Evolutionary conservation across 495 filamentous ascomycete genomes (phyloP), one percentile per base, ranked within the genome.

Genomic region (Neurospora hispaniola): DNA sequence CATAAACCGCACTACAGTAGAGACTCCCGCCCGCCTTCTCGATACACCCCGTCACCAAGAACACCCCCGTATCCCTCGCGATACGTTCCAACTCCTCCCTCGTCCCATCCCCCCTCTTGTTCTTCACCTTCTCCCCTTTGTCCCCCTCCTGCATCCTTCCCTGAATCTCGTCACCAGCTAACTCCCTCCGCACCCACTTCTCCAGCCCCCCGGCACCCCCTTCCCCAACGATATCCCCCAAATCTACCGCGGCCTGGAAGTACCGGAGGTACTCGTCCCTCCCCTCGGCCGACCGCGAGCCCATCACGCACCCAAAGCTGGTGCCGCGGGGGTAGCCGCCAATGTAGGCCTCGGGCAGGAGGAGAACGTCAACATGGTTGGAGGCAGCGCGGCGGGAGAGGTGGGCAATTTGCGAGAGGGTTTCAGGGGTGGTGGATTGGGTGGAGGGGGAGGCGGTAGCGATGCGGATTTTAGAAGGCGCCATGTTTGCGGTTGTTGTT

Each of bases 311-410:
- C 14, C 93, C 94, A 75, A 97, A 97, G 68, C 83, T 83, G 72
- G 89, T 90, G n/a, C 91, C 91, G 31, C 95, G 90, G 16, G 95
- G 95, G 77, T 98, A 98, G 10, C 95, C 95, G 23, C 95, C 95
- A 0, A 98, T 86, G 79, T 93, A 98, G 38, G 95, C 95, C 83
- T 98, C 95, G 0, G 95, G 95, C 76, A 97, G 96, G 54, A 98
- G 88, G 20, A 98, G 82, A 70, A 98, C 86, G 77, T 95, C 87
- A 38, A 92, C 86, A 40, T 87, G 85, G n/a, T 82, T 78, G 1
- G 71, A 71, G 0, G 86, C 83, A 5, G 91, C 91, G 4, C 75
- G 72, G 1, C 72, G 73, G 39, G 90, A 87, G 23, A 90, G 88
- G 12, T 78, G 73, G 68, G 87, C 82, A 20, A 97, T 88, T 12